A percentile compares a stretch with the other conserved stretches of the same genome.
Evolutionary conservation across 768 basidiomycete species (phyloP).

Genomic region (Hygrocybe coccinea): DNA sequence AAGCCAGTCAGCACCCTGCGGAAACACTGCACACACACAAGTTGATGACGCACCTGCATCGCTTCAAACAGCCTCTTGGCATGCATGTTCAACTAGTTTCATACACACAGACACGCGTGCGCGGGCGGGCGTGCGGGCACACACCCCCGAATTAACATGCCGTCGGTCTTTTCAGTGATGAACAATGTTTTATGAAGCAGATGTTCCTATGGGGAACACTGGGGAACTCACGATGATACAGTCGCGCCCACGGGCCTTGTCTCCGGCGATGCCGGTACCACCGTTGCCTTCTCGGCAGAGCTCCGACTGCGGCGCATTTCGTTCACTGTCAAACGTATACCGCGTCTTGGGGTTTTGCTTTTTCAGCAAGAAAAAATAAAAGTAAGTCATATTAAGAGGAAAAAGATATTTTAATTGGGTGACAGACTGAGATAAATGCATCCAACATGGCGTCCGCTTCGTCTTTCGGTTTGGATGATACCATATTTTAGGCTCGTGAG

Average conservation of each 20-base stretch:
- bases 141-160: no score
- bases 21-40: not conserved
- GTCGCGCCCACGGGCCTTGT: constrained; percentile 31
- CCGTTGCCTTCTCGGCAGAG: constrained; percentile 44
- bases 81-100: constrained; percentile 52
- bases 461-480: not conserved
- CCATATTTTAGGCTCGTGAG: no score
- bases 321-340: constrained; percentile 63
- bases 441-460: constrained; percentile 9
- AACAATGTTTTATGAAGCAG: no score
- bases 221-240: constrained; percentile 54
- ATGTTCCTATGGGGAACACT: no score
- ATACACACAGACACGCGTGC: no score
- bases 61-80: constrained; percentile 59
- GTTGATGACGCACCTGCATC: constrained; percentile 64
- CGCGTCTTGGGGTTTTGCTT: constrained; percentile 46
- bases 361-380: not conserved
- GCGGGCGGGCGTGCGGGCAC: no score
- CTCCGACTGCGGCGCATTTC: constrained; percentile 52
- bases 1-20: not conserved
- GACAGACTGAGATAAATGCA: constrained; percentile 34
- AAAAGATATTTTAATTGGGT: not conserved
- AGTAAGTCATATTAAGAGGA: not conserved
- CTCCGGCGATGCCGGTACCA: no score
- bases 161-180: no score